Evolutionary conservation across 1,139 yeast genomes (phyloP), one percentile per base, ranked within the genome.

Genomic region (Taphrina wiesneri): DNA sequence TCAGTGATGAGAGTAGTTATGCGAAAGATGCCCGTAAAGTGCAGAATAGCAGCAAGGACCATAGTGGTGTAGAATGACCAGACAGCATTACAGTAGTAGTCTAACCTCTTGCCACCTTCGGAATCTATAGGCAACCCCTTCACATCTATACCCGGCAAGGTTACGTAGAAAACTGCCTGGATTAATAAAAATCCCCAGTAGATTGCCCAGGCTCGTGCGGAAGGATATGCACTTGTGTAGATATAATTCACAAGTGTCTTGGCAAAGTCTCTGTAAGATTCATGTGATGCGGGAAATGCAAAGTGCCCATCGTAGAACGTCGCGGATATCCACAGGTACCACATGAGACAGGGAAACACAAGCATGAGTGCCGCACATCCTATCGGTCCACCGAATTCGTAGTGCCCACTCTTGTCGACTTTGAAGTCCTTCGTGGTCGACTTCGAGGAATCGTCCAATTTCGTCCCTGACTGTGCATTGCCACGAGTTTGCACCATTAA

Each of bases 291-390:
- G 1, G 97, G 97, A 77, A 82, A 78, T 26, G 96, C 90, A 43
- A 90, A 82, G 57, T 79, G 75, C 2, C 97, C 96, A 69, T 80
- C 80, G 76, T 90, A 89, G 77, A 87, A 90, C 71, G 85, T 83
- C 68, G 95, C 93, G 74, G 92, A 84, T 67, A 92, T 85, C 96
- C 97, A 93, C 93, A 93, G 87, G 78, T 93, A 93, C 83, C 88
- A 90, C 99, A 93, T 93, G 74, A 95, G 81, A 63, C 87, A 75
- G 4, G 99, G 99, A 79, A 93, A 95, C 1, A 96, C 96, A 59
- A 84, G 75, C 86, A 93, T 85, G 97, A 93, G 92, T n/a, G 93
- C 91, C 21, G 86, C 68, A 52, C 90, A 97, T 65, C 99, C 99
- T n/a, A 81, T 75, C 25, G 96, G 88, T 0, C 98, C 99, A 63